Percentiles rank a stretch among this genome's conserved stretches.
phyloP scores from a whole-genome alignment of 176 grass and related monocot genomes.

The Raddia distichophylla region DNA sequence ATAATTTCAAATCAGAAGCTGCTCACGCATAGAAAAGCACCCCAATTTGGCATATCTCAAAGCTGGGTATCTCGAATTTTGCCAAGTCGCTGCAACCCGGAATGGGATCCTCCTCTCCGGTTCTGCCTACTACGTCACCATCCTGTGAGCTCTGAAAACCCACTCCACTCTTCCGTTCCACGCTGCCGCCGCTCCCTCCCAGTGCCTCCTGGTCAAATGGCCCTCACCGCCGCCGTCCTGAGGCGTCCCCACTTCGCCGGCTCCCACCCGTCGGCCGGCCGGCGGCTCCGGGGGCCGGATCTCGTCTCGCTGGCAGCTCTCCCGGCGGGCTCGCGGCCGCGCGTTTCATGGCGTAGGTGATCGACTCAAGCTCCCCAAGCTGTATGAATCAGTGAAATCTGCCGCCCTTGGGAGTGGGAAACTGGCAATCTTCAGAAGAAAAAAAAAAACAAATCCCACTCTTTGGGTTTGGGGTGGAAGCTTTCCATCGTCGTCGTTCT shows the following conservation, averaged over 20 bases:
- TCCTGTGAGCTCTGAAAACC: background rate
- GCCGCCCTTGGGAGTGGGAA: background rate
- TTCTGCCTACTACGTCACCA: background rate
- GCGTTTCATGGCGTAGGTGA: conserved; percentile 50
- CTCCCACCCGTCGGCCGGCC: background rate
- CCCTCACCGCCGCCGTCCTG: conserved; percentile 35
- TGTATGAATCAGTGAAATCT: background rate
- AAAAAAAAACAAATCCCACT: too few species aligned
- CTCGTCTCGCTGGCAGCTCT: conserved; percentile 28
- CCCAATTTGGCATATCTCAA: background rate
- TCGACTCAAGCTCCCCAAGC: background rate
- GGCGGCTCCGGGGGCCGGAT: background rate
- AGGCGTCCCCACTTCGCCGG: background rate
- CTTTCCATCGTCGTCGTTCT: background rate
- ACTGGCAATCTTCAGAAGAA: background rate
- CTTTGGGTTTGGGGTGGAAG: too few species aligned
- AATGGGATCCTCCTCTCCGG: too few species aligned
- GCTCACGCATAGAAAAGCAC: background rate
- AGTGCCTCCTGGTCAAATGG: conserved; percentile 36
- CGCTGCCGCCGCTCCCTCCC: background rate
- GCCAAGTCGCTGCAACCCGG: too few species aligned
- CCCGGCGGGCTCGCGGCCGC: background rate
- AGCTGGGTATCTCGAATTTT: too few species aligned
- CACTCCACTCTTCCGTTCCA: background rate
- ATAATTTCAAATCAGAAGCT: conserved; percentile 28